Evolutionary conservation across 495 filamentous ascomycete genomes (phyloP).

Genomic region (Chaetomium fimeti): DNA sequence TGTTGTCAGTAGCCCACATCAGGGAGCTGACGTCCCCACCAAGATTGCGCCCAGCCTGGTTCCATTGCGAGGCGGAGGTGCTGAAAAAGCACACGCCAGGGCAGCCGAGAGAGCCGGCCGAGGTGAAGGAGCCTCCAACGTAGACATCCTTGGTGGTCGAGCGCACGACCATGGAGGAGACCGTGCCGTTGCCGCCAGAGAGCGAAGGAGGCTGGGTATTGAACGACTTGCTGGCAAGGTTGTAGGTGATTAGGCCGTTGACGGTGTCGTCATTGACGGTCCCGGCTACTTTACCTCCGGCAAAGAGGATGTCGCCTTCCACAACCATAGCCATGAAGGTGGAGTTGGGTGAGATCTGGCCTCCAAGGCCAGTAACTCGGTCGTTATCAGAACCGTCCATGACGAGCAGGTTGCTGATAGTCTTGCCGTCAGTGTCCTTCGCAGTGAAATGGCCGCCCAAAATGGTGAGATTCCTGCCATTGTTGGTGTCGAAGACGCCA

Average conservation of each 20-base stretch:
- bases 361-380: conserved; percentile 66
- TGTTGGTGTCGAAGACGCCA: conserved; percentile 71
- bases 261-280: conserved; percentile 59
- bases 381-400: conserved; percentile 58
- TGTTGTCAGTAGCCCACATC: conserved; percentile 68
- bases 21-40: conserved; percentile 66
- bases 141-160: conserved; percentile 72
- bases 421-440: conserved; percentile 63
- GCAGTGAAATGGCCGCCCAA: conserved; percentile 86
- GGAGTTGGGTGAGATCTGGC: conserved; percentile 66
- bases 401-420: conserved; percentile 74
- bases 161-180: conserved; percentile 69
- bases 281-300: conserved; percentile 77
- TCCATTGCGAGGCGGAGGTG: conserved; percentile 68
- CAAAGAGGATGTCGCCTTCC: conserved; percentile 68
- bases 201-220: conserved; percentile 68
- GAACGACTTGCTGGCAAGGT: conserved; percentile 62
- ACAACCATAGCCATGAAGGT: conserved; percentile 70
- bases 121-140: conserved; percentile 77
- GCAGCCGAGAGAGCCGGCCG: conserved; percentile 81
- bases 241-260: conserved; percentile 76
- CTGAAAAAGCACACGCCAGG: conserved; percentile 77
- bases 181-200: conserved; percentile 63
- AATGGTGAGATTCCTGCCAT: conserved; percentile 74
- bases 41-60: conserved; percentile 66